A percentile compares a stretch with the other conserved stretches of the same genome.
Conservation (phyloP, 495 filamentous ascomycete genomes). For the Penicillium lagena region DNA sequence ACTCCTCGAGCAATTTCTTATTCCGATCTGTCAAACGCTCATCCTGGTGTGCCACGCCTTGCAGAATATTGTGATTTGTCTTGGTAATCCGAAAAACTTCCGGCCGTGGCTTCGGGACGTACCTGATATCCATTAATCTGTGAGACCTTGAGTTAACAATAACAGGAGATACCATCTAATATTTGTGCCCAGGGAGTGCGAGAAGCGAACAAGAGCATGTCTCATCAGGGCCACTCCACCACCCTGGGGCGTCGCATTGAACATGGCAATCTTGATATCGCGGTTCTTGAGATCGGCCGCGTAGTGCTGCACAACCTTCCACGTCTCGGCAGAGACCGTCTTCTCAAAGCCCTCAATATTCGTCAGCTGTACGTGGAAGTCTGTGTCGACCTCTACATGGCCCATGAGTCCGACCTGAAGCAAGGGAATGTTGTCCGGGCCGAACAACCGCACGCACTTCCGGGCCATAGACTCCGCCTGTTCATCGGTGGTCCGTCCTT, state of each 20-base stretch:
- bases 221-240: constrained; percentile 87
- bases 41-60: constrained; percentile 63
- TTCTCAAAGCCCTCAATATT: constrained; percentile 56
- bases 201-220: constrained; percentile 73
- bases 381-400: constrained; percentile 69
- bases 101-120: constrained; percentile 77
- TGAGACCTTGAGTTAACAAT: no score
- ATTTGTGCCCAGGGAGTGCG: constrained; percentile 60
- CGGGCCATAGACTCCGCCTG: constrained; percentile 81
- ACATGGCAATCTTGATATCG: constrained; percentile 73
- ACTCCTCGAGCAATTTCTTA: constrained; percentile 55
- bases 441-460: constrained; percentile 76
- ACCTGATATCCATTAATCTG: constrained; percentile 31
- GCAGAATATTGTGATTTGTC: constrained; percentile 87
- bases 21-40: constrained; percentile 57
- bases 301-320: constrained; percentile 63
- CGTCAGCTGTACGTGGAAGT: constrained; percentile 53
- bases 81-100: constrained; percentile 86
- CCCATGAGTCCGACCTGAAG: constrained; percentile 69
- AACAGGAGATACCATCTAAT: constrained; percentile 56
- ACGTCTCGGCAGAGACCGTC: constrained; percentile 57
- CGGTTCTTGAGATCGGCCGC: constrained; percentile 58
- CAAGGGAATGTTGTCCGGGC: constrained; percentile 66
- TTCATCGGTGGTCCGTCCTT: constrained; percentile 62
- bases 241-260: constrained; percentile 80